Evolutionary conservation across 2,329 filamentous ascomycete genomes (phyloP), one percentile per base, ranked within the genome.

Genomic region (Cladobotryum mycophilum): DNA sequence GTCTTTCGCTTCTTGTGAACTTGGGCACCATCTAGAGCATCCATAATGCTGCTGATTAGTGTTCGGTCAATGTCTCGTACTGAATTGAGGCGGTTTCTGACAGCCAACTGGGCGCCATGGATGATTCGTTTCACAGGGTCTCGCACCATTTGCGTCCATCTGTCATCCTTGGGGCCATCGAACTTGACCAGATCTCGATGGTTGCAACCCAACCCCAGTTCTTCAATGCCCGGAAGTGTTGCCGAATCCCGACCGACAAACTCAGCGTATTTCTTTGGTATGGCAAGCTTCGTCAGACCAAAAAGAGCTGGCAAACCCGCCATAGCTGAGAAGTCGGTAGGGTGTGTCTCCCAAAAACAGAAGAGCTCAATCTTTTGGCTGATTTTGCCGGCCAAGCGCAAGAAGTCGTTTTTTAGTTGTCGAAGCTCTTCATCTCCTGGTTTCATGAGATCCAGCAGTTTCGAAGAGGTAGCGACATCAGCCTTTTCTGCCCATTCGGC

Each of bases 141-240:
- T 20, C 67, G 63, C 2, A 73, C 68, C 7, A 69, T 48, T 22
- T 52, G 56, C 11, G 67, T 60, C 13, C 62, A 73, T 9, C 62
- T 60, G 1, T 61, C 55, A 35, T 73, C 70, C 43, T 70, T 73
- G 9, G 65, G 64, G 36, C 68, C 67, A 11, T 70, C 64, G 15
- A 73, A 73, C 47, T 71, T 73, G 54, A 73, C 69, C 4, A 73
- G 60, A 44, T 70, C 64, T 22, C 70, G 61, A 47, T 73, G 70
- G 18, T 66, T 68, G 25, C 61, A 60, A 1, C 66, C 67, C 6
- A 73, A 49, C 0, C 67, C 70, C 41, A 66, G 56, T 4, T 62
- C 56, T 5, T 68, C 64, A 40, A 55, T 41, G 5, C 69, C 69
- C 0, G 61, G 64, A 5, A 73, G 55, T 0, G 62, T 69, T 8